Base-by-base conservation (phyloP, 352 stramenopile species). In the Phytophthora macrochlamydospora region DNA sequence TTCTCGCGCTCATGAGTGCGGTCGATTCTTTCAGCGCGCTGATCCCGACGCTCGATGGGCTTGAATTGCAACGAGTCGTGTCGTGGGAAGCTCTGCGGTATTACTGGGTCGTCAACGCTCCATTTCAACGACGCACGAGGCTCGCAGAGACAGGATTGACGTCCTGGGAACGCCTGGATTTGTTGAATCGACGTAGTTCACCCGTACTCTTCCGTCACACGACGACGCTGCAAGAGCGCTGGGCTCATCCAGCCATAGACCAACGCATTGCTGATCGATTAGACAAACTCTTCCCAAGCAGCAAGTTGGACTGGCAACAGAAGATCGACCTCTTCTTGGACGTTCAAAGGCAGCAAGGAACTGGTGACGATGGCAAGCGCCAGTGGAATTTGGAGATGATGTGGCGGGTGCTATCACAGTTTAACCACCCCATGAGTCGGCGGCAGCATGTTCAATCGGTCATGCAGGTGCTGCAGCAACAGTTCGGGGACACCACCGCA, bases 271-370 rank as follows among this genome's bases (percentile, higher is more conserved):
- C 67, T 11, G 69, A 86, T 18, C 48, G 80, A 37, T 48, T 91
- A 31, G 59, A 56, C 11, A 74, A 76, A 48, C 32, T 89, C 14
- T 85, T 91, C 24, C 79, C 81, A 14, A 89, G 77, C 46, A 70
- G 52, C 37, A 90, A 90, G 46, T 45, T 89, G 35, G 77, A 86
- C 9, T 87, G 77, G 77, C 46, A 14, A 0, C 73, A 81, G 42
- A 85, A 85, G 9, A 73, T 89, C 35, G 55, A 73, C 14, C 71
- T 89, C 32, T 79, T 88, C 14, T 69, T 80, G n/a, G 73, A 91
- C 9, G 61, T 87, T 7, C 78, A 88, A 29, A 65, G 62, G 59
- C 56, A 76, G n/a, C 32, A 54, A 52, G 51, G 18, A 43, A 35
- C 8, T 11, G 24, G 6, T 12, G 50, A 38, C 28, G 13, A 28